These are phyloP conservation scores for Tricholoma bakamatsutake DNA, from an alignment of 768 basidiomycete genomes.

Conservation along the genomic window DNA sequence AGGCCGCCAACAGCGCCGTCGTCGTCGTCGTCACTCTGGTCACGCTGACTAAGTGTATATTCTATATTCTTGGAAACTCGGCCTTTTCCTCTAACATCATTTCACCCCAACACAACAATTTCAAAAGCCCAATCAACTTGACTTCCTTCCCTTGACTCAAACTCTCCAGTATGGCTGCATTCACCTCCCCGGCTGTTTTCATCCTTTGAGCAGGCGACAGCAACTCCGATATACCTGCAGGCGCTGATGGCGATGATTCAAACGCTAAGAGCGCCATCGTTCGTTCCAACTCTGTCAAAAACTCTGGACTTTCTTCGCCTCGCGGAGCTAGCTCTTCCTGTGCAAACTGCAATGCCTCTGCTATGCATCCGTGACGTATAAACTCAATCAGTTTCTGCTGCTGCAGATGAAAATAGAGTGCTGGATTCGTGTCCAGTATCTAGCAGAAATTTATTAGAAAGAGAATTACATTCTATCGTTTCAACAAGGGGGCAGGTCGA, in stretches of 20 bases:
- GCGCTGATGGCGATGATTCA: slow-evolving; percentile 55
- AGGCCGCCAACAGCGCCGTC: not conserved
- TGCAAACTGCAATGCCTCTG: slow-evolving; percentile 84
- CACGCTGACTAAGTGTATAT: not conserved
- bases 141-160: slow-evolving; percentile 91
- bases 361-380: slow-evolving; percentile 76
- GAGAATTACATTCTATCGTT: not conserved
- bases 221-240: slow-evolving; percentile 68
- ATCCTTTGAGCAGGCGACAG: slow-evolving; percentile 82
- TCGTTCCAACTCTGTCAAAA: slow-evolving; percentile 84
- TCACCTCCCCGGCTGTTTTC: slow-evolving; percentile 95
- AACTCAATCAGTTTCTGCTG: slow-evolving; percentile 95
- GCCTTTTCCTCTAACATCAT: slow-evolving; percentile 67
- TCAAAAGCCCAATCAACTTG: slow-evolving; percentile 77
- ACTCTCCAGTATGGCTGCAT: slow-evolving; percentile 90
- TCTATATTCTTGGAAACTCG: slow-evolving; percentile 76
- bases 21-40: slow-evolving; percentile 4
- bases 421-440: slow-evolving; percentile 96
- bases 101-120: slow-evolving; percentile 88
- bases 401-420: slow-evolving; percentile 91
- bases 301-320: slow-evolving; percentile 92
- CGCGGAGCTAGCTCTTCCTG: slow-evolving; percentile 92
- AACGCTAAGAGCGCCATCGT: slow-evolving; percentile 93
- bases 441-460: slow-evolving; percentile 31
- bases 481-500: slow-evolving; percentile 20